Base-by-base conservation (phyloP, 768 basidiomycete genomes). In the Lentinula boryana region DNA sequence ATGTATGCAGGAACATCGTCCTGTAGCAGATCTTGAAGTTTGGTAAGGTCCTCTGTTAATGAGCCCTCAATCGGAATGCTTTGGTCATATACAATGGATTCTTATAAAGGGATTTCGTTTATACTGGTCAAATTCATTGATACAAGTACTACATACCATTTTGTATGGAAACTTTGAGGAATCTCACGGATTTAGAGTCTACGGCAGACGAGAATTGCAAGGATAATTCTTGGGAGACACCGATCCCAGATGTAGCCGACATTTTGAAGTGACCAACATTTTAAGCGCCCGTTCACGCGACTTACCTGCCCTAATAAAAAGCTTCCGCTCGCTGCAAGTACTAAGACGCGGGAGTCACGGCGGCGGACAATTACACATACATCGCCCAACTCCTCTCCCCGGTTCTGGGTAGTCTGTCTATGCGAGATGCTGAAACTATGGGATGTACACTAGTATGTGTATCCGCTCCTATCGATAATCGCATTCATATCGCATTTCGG, bases 161-260 rank as follows among this genome's bases (percentile, higher is more conserved):
- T 63, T 75, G 74, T 68, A 94, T 92, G 51, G 80, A 79, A 63
- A 93, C 79, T 71, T 91, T 91, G 74, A 94, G 76, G 72, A 93
- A 93, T 46, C 92, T 83, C 59, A 80, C 75, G 41, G 75, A 69
- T 60, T 72, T 76, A 1, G 80, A 71, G 56, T 79, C 76, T 33
- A 84, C 72, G 4, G 87, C 85, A 36, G 78, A 68, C n/a, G 86
- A 79, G 67, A 92, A 91, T 18, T 69, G 71, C 3, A 77, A 70
- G 2, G 77, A 67, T 51, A 93, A 82, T 52, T 87, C 82, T 54
- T 76, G 73, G 15, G 88, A 84, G 56, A 85, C 79, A 38, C 73
- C 71, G 67, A 93, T 92, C 27, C 89, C 90, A 63, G 89, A 91
- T 5, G 80, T 80, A 43, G 89, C 82, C 53, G 88, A 86, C 91